Evolutionary conservation across 2,329 filamentous ascomycete genomes (phyloP).

Genomic region (Blumeria hordei): DNA sequence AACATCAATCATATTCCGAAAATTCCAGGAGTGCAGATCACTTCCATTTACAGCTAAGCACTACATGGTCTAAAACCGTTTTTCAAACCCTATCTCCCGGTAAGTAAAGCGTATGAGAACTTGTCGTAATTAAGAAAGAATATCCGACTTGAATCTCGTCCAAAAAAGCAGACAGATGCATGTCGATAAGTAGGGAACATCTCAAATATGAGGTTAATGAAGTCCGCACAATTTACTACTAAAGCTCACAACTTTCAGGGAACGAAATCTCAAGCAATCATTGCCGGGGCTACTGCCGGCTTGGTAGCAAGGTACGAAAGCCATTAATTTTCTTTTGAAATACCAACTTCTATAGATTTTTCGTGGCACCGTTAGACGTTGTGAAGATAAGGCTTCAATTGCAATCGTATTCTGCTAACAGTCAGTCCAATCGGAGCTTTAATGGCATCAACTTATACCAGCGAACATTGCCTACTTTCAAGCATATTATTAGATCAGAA

Average conservation of each 20-base stretch:
- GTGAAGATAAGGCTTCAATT: constrained; percentile 95
- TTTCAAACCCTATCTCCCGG: no score
- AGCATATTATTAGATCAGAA: constrained; percentile 22
- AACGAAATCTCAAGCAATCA: constrained; percentile 38
- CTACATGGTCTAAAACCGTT: no score
- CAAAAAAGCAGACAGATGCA: constrained; percentile 3
- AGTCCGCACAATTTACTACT: background rate
- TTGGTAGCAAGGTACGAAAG: constrained; percentile 51
- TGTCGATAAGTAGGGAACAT: constrained; percentile 22
- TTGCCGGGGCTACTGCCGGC: constrained; percentile 49
- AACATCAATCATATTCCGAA: no score
- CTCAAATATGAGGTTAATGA: constrained; percentile 41
- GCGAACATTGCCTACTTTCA: no score
- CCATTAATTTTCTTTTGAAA: background rate
- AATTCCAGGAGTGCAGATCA: no score
- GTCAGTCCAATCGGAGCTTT: no score
- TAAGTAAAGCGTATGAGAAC: no score
- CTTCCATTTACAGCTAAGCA: no score
- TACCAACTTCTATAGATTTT: constrained; percentile 34
- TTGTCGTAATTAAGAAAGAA: no score
- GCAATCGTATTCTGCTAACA: constrained; percentile 44
- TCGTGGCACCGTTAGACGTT: constrained; percentile 86
- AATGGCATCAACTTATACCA: no score
- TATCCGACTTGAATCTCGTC: no score
- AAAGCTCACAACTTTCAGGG: constrained; percentile 21